Evolutionary conservation across 2,329 filamentous ascomycete genomes (phyloP).

Genomic region (Diaporthe caulivora): DNA sequence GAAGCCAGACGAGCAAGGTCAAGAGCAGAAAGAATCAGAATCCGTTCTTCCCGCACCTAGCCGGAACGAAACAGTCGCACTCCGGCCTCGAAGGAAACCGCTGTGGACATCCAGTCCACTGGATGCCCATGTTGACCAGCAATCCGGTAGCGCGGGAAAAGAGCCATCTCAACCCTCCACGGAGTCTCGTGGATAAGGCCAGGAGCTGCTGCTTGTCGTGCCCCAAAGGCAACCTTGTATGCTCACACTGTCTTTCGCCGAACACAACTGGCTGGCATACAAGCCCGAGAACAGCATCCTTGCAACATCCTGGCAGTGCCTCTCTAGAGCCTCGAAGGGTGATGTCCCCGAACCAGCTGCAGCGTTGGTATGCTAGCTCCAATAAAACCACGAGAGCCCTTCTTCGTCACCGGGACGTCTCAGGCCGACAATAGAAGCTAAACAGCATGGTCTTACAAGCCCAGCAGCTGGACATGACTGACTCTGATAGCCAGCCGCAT

Average conservation of each 20-base stretch:
- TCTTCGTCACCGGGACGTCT: not conserved
- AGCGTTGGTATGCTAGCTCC: not conserved
- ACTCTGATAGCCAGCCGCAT: not conserved
- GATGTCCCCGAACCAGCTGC: not conserved
- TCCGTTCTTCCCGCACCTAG: not conserved
- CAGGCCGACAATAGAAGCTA: not conserved
- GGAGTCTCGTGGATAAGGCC: not conserved
- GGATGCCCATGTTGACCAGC: not conserved
- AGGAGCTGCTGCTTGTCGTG: not conserved
- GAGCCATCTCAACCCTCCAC: not conserved
- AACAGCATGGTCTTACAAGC: too few relatives aligned
- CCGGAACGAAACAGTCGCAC: not conserved
- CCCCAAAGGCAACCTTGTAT: not conserved
- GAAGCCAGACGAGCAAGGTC: not conserved
- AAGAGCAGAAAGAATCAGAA: not conserved
- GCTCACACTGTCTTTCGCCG: not conserved
- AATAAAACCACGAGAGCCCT: too few relatives aligned
- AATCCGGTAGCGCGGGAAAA: not conserved
- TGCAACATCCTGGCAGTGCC: not conserved
- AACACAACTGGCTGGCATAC: not conserved
- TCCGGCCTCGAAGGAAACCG: too few relatives aligned
- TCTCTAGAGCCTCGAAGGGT: not conserved
- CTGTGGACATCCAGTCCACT: too few relatives aligned
- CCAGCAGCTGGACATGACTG: not conserved
- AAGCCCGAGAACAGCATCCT: not conserved